Base-by-base conservation (phyloP, 2,329 filamentous ascomycete genomes). In the Beauveria australis region DNA sequence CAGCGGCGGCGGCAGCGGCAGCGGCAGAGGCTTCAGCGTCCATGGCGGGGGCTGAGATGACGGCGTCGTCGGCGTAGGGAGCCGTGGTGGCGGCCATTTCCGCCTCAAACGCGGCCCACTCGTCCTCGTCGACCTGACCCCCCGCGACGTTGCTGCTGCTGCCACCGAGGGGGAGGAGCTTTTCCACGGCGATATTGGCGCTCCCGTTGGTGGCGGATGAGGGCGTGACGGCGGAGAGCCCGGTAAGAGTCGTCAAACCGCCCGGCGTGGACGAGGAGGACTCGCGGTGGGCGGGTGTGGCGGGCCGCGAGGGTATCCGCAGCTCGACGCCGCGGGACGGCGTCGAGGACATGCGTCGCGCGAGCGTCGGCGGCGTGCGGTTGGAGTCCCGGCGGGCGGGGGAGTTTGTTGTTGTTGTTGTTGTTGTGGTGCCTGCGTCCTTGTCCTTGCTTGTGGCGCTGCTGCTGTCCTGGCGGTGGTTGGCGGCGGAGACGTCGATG, bases 41-140 rank as follows among this genome's bases (percentile, higher is more conserved):
- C 69, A 91, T 77, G 3, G 87, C 87, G 0, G 87, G 85, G 0
- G 88, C 88, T 1, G 82, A 86, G 64, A 91, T 90, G 3, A 85
- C 83, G 7, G 83, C 85, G 61, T 81, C 79, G 47, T 73, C 69
- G 24, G 71, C 67, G 63, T 73, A 73, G 2, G 74, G 67, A 2
- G 68, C 69, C 30, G 71, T 66, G 26, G 76, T 70, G 33, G 76
- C 74, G 19, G 85, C 88, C 60, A 96, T 86, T 59, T 96, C 90
- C 3, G 89, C 89, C 71, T 96, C 88, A 70, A 96, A 95, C 9
- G 90, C 89, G 2, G 89, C 88, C 89, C 89, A 94, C 73, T 94
- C 89, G 59, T 87, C 84, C 68, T 96, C 90, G 70, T 92, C 85
- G 9, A 79, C 75, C 8, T 49, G 44, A 3, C 22, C 44, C 12